Conservation (phyloP, 2,329 filamentous ascomycete genomes). For the Decorospora gaudefroyi region DNA sequence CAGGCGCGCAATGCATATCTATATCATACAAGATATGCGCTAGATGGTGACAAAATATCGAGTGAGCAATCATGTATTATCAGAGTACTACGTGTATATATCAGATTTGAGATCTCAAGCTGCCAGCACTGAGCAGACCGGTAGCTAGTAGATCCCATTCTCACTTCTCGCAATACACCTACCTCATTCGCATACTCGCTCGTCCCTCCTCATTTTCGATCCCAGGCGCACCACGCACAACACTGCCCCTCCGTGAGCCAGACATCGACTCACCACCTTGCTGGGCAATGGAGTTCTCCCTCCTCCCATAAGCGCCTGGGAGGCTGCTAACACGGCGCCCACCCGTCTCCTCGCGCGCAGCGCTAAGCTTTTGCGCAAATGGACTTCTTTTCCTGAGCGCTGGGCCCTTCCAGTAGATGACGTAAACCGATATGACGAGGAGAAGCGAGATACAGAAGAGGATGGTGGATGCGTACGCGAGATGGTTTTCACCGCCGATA, state of each 20-base stretch:
- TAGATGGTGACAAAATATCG: no score
- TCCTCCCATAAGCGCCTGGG: conserved; percentile 39
- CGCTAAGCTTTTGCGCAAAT: conserved; percentile 57
- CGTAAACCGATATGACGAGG: conserved; percentile 49
- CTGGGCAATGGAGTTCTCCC: conserved; percentile 34
- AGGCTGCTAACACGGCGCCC: conserved; percentile 41
- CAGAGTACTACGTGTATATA: no score
- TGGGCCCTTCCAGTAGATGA: conserved; percentile 61
- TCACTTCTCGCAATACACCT: no score
- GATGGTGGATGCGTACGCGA: conserved; percentile 61
- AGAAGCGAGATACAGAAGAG: conserved; percentile 58
- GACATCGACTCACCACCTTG: conserved; percentile 25
- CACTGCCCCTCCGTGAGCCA: conserved; percentile 36
- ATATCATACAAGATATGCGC: no score
- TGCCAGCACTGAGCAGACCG: no score
- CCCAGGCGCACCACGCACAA: conserved; percentile 28
- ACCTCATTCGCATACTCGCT: no score
- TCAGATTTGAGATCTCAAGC: no score
- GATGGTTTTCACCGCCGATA: conserved; percentile 48
- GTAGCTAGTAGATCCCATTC: no score
- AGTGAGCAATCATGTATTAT: no score
- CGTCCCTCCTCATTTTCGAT: no score
- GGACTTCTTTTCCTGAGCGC: conserved; percentile 57
- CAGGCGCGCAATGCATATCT: no score
- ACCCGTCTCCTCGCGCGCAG: conserved; percentile 40